Percentiles rank a stretch among this genome's conserved stretches.
phyloP scores from a whole-genome alignment of 1,284 basidiomycete species.

The Pseudozyma sp. region DNA sequence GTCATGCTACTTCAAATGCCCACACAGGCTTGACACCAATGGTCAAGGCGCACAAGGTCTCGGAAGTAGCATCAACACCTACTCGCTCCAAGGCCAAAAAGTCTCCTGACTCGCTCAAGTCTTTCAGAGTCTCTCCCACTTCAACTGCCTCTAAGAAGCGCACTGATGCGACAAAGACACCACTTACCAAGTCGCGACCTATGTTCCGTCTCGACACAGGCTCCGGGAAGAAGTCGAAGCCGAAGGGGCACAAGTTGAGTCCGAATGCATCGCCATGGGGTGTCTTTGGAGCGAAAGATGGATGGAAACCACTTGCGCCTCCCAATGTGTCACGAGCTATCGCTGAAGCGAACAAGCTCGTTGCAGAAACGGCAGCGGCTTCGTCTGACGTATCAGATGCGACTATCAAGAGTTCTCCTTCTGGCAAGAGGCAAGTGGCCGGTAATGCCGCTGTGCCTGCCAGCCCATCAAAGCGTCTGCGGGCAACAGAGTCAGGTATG shows the following conservation, averaged over 20 bases:
- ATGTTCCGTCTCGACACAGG: constrained; percentile 49
- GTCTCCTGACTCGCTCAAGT: constrained; percentile 15
- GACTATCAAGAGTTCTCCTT: constrained; percentile 4
- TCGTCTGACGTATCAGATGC: background rate
- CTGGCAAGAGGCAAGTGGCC: constrained; percentile 23
- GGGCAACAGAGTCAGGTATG: background rate
- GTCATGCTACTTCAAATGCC: background rate
- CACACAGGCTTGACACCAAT: constrained; percentile 47
- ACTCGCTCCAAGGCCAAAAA: constrained; percentile 25
- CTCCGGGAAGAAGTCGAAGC: constrained; percentile 37
- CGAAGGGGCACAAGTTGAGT: constrained; percentile 45
- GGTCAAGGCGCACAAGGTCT: constrained; percentile 36
- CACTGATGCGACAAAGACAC: constrained; percentile 24
- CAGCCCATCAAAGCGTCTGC: constrained; percentile 31
- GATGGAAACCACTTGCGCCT: constrained; percentile 42
- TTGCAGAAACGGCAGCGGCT: constrained; percentile 11
- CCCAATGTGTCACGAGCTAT: constrained; percentile 42
- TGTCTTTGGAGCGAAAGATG: constrained; percentile 42
- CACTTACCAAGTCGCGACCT: constrained; percentile 40
- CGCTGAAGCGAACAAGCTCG: constrained; percentile 33
- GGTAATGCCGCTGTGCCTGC: background rate
- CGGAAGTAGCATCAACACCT: constrained; percentile 21
- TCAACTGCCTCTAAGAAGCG: constrained; percentile 22
- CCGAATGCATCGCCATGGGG: constrained; percentile 41
- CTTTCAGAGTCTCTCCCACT: constrained; percentile 9